Base-by-base conservation (phyloP, 345 rosid genomes). In the Camelina neglecta region DNA sequence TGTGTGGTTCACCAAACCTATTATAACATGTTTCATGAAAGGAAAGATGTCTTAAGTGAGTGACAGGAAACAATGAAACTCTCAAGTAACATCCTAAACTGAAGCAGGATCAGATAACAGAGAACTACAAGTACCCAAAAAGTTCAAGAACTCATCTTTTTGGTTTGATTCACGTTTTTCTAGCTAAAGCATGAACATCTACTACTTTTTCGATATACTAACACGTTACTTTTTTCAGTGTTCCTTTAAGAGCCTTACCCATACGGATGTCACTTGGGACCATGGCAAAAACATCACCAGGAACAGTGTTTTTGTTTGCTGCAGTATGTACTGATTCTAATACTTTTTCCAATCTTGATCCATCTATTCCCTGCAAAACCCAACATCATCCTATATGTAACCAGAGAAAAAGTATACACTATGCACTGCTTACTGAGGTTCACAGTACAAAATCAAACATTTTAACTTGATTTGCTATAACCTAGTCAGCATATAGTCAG, bases 241-340 rank as follows among this genome's bases (percentile, higher is more conserved):
- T 36, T 56, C 10, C 0, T 66, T 60, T 51, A 56, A 36, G 45
- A 66, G 49, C 49, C 83, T 45, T 89, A 93, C 96, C 98, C 98
- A 93, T 91, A 31, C 94, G 89, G 75, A 93, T 87, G 65, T 97
- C 97, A 79, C 97, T 97, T 60, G 97, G 98, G 83, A 91, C 97
- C 95, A 91, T 90, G 75, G 97, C 97, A 24, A 96, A 94, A 68
- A 94, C 95, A 85, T 94, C 97, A n/a, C 97, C 96, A 2, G 98
- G 96, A 71, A 91, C 98, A 21, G 97, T 91, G 83, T 94, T 94
- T 56, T 94, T 90, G 80, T 91, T 93, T 60, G 98, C 94, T 26
- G 98, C 96, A 47, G 91, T 91, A 71, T 94, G 97, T 75, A 94
- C 96, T 0, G 80, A 81, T 81, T 94, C 98, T 78, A 92, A 61